These are phyloP conservation scores for Leccinum fuscescens DNA, from an alignment of 1,284 basidiomycete genomes.

Conservation along the genomic window DNA sequence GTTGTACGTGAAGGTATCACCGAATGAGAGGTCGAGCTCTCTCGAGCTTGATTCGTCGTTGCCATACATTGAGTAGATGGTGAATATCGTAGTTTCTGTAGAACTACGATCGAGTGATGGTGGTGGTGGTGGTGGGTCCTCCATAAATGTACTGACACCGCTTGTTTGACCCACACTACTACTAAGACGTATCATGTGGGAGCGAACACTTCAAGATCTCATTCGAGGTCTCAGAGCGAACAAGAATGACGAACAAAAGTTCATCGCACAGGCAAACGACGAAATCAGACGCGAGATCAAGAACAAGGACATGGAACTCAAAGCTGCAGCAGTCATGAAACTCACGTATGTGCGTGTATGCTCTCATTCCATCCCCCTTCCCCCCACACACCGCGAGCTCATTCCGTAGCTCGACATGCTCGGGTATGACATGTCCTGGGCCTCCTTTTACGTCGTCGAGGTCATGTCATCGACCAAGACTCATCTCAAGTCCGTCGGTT, in stretches of 20 bases:
- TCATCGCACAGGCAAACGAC: slow-evolving; percentile 77
- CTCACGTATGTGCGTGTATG: slow-evolving; percentile 84
- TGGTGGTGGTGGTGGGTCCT: slow-evolving; percentile 25
- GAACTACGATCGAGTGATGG: slow-evolving; percentile 38
- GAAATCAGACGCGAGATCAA: slow-evolving; percentile 92
- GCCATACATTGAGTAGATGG: slow-evolving; percentile 80
- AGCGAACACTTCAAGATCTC: slow-evolving; percentile 89
- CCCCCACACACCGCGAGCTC: slow-evolving; percentile 2
- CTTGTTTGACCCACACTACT: background rate
- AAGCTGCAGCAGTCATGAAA: slow-evolving; percentile 93
- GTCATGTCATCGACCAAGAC: slow-evolving; percentile 93
- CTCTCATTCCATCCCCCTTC: background rate
- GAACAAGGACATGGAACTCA: slow-evolving; percentile 94
- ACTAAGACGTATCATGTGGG: slow-evolving; percentile 66
- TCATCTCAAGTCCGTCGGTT: slow-evolving; percentile 94
- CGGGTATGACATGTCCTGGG: slow-evolving; percentile 88
- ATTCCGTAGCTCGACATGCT: slow-evolving; percentile 82
- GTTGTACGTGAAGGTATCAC: slow-evolving; percentile 32
- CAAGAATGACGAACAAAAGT: slow-evolving; percentile 80
- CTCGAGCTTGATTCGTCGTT: slow-evolving; percentile 37
- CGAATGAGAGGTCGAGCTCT: slow-evolving; percentile 34
- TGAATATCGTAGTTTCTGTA: slow-evolving; percentile 66
- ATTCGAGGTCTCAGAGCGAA: slow-evolving; percentile 87
- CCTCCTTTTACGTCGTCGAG: slow-evolving; percentile 93
- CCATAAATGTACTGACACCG: slow-evolving; percentile 36